These are phyloP conservation scores for Phytopythium chamaehyphon DNA, from an alignment of 352 stramenopile species.

Conservation along the genomic window DNA sequence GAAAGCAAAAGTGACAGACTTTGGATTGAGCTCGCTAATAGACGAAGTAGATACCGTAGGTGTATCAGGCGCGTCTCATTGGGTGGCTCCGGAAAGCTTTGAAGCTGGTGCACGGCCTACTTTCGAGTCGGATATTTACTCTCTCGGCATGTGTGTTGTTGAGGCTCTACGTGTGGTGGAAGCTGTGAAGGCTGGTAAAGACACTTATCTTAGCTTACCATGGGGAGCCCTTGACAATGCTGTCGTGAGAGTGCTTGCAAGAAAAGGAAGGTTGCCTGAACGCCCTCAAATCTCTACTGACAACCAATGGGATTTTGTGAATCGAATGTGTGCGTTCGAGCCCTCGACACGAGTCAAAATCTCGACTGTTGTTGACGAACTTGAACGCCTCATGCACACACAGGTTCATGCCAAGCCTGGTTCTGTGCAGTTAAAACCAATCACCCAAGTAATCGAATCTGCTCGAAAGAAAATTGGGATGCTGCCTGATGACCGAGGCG, in stretches of 20 bases:
- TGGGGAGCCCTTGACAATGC: background rate
- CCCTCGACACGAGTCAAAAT: background rate
- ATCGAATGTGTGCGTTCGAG: background rate
- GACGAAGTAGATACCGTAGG: background rate
- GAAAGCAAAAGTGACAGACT: slow-evolving; percentile 23
- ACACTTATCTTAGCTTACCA: background rate
- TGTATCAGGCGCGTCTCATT: slow-evolving; percentile 7
- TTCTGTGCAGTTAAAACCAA: no score
- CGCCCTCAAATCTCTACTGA: background rate
- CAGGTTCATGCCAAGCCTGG: no score
- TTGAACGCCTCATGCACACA: background rate
- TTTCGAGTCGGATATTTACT: slow-evolving; percentile 13
- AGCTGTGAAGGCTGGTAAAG: background rate
- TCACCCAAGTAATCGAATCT: no score
- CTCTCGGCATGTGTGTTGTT: slow-evolving; percentile 15
- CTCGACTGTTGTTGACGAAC: slow-evolving; percentile 1
- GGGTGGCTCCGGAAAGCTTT: slow-evolving; percentile 14
- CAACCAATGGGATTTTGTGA: background rate
- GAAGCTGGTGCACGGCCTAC: slow-evolving; percentile 1
- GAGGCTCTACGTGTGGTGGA: slow-evolving; percentile 7
- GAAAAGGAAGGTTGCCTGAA: background rate
- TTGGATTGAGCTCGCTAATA: slow-evolving; percentile 12
- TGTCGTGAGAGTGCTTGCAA: background rate
- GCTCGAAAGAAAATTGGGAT: no score
- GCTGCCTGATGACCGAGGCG: no score